A percentile compares a stretch with the other conserved stretches of the same genome.
These are phyloP conservation scores for Sphaerulina vaccinii DNA, from an alignment of 2,329 filamentous ascomycete genomes.

Conservation along the genomic window DNA sequence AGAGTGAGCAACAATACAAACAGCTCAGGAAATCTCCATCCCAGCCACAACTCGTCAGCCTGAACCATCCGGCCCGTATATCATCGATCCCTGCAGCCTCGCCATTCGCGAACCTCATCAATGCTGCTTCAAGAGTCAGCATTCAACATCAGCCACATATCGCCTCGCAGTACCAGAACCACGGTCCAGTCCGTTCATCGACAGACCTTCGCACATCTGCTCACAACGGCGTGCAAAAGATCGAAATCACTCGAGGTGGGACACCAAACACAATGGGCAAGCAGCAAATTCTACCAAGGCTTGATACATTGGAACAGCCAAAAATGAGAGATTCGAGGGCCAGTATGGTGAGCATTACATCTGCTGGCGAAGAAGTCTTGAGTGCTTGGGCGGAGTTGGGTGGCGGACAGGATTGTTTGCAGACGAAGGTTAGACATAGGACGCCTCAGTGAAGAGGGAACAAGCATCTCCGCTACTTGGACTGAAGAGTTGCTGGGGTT, in stretches of 20 bases:
- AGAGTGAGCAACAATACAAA: not conserved
- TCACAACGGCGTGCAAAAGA: constrained; percentile 6
- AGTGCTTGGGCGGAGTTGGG: constrained; percentile 50
- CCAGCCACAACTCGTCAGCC: not conserved
- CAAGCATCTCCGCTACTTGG: too few relatives aligned
- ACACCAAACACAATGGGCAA: constrained; percentile 6
- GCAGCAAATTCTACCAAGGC: constrained; percentile 5
- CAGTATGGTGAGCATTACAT: constrained; percentile 34
- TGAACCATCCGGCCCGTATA: not conserved
- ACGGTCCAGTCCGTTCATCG: not conserved
- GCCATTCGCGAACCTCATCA: constrained; percentile 17
- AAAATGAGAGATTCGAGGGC: constrained; percentile 13
- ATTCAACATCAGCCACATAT: not conserved
- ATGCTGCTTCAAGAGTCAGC: constrained; percentile 2
- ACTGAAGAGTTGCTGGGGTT: too few relatives aligned
- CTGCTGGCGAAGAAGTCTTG: constrained; percentile 48
- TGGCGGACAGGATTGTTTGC: constrained; percentile 30
- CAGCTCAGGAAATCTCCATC: not conserved
- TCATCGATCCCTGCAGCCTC: constrained; percentile 2
- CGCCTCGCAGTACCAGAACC: not conserved
- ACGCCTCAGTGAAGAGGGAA: too few relatives aligned
- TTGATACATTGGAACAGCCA: constrained; percentile 22
- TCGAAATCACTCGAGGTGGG: constrained; percentile 7
- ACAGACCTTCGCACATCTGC: not conserved
- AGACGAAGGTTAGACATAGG: constrained; percentile 10